Evolutionary conservation across 495 filamentous ascomycete species (phyloP).

Genomic region (Tuber calosporum): DNA sequence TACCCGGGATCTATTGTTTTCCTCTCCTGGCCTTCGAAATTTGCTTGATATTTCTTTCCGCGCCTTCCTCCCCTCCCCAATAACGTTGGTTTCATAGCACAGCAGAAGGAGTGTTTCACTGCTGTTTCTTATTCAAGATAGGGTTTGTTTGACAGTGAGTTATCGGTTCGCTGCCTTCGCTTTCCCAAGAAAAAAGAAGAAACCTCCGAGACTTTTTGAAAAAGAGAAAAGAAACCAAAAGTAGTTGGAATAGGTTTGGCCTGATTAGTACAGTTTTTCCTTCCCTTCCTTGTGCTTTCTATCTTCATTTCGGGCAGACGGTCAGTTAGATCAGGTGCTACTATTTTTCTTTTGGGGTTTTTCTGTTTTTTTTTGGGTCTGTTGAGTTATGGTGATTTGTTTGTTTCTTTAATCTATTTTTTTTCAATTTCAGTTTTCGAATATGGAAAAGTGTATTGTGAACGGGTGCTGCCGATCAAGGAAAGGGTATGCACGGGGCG

Average conservation of each 20-base stretch:
- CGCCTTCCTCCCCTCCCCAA: neutral
- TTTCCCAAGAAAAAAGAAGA: constrained; percentile 15
- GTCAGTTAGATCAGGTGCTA: neutral
- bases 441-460: neutral
- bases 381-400: neutral
- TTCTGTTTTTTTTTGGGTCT: neutral
- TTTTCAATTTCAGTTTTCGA: neutral
- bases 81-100: neutral
- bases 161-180: neutral
- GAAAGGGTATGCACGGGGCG: neutral
- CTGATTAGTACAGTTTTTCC: constrained; percentile 1
- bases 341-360: neutral
- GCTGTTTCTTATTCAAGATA: neutral
- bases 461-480: neutral
- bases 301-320: neutral
- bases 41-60: neutral
- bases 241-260: constrained; percentile 17
- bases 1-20: neutral
- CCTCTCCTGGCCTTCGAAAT: neutral
- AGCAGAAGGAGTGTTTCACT: neutral
- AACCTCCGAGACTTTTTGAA: neutral
- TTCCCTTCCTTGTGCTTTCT: neutral
- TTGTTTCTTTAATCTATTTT: constrained; percentile 1
- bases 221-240: constrained; percentile 16
- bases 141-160: neutral